Conservation (phyloP, 2,329 filamentous ascomycete species). For the Trichoderma citrinoviride region DNA sequence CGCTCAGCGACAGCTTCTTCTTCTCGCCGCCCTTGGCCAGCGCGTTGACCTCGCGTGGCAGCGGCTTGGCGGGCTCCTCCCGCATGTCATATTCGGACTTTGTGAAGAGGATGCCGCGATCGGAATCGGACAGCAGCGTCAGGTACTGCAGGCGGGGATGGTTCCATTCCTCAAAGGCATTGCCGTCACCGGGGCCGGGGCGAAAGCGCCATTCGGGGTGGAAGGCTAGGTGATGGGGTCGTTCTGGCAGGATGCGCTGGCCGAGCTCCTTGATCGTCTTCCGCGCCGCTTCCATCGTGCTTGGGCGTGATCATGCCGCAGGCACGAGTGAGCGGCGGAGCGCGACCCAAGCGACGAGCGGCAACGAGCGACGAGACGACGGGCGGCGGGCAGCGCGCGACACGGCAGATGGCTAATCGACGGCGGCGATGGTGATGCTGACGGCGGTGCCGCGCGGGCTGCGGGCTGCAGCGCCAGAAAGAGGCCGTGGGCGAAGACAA, state of each 20-base stretch:
- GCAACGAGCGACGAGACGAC: neutral
- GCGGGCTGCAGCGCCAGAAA: neutral
- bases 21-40: slow-evolving; percentile 46
- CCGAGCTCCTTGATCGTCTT: slow-evolving; percentile 54
- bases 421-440: neutral
- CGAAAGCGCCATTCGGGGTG: slow-evolving; percentile 49
- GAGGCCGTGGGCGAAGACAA: neutral
- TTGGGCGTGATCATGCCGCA: slow-evolving; percentile 39
- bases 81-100: slow-evolving; percentile 57
- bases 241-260: slow-evolving; percentile 51
- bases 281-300: slow-evolving; percentile 59
- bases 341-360: slow-evolving; percentile 26
- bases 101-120: slow-evolving; percentile 57
- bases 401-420: slow-evolving; percentile 28
- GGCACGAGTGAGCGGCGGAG: slow-evolving; percentile 30
- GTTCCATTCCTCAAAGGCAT: slow-evolving; percentile 49
- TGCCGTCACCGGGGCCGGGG: slow-evolving; percentile 40
- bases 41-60: slow-evolving; percentile 38
- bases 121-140: slow-evolving; percentile 56
- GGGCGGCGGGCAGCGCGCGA: slow-evolving; percentile 22
- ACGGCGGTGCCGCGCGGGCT: neutral
- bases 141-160: slow-evolving; percentile 53
- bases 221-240: slow-evolving; percentile 53
- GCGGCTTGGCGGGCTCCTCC: slow-evolving; percentile 46
- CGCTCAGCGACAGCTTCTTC: slow-evolving; percentile 58